Percentiles rank a stretch among this genome's conserved stretches.
phyloP scores from a whole-genome alignment of 108 stramenopile species.

The Nannochloropsis granulata region DNA sequence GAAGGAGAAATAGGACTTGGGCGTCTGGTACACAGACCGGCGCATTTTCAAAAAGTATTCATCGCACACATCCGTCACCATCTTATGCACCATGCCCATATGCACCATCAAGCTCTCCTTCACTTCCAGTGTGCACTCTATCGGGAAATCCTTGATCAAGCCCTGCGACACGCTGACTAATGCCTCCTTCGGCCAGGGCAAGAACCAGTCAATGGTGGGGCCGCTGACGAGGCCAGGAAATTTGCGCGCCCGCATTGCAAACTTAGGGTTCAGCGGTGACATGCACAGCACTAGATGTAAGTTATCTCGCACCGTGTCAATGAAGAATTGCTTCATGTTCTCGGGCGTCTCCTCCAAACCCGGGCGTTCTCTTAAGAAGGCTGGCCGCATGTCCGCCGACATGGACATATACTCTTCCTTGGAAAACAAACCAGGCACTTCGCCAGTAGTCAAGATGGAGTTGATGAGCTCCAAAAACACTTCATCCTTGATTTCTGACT shows the following conservation, averaged over 20 bases:
- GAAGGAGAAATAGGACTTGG: constrained; percentile 72
- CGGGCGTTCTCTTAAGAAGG: constrained; percentile 47
- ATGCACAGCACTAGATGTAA: constrained; percentile 76
- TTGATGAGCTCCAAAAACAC: constrained; percentile 75
- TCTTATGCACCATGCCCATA: constrained; percentile 71
- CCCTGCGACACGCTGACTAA: constrained; percentile 59
- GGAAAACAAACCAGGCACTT: constrained; percentile 69
- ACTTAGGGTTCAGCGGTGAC: constrained; percentile 77
- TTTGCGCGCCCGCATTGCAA: constrained; percentile 63
- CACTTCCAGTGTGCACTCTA: constrained; percentile 52
- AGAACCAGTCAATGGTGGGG: constrained; percentile 79
- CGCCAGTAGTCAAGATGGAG: constrained; percentile 66
- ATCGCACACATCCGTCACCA: constrained; percentile 57
- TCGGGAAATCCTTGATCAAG: constrained; percentile 53
- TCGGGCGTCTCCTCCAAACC: constrained; percentile 63
- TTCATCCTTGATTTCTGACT: constrained; percentile 76
- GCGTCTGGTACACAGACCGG: constrained; percentile 68
- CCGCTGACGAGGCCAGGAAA: constrained; percentile 67
- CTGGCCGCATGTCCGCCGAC: constrained; percentile 43
- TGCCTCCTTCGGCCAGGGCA: constrained; percentile 78
- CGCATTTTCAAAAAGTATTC: constrained; percentile 68
- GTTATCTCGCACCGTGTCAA: constrained; percentile 65
- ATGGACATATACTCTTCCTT: constrained; percentile 86
- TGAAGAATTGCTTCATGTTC: constrained; percentile 68
- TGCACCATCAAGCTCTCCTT: constrained; percentile 55